A percentile compares a stretch with the other conserved stretches of the same genome.
These are phyloP conservation scores for Sphaerosporella brunnea DNA, from an alignment of 495 filamentous ascomycete genomes.

Conservation along the genomic window DNA sequence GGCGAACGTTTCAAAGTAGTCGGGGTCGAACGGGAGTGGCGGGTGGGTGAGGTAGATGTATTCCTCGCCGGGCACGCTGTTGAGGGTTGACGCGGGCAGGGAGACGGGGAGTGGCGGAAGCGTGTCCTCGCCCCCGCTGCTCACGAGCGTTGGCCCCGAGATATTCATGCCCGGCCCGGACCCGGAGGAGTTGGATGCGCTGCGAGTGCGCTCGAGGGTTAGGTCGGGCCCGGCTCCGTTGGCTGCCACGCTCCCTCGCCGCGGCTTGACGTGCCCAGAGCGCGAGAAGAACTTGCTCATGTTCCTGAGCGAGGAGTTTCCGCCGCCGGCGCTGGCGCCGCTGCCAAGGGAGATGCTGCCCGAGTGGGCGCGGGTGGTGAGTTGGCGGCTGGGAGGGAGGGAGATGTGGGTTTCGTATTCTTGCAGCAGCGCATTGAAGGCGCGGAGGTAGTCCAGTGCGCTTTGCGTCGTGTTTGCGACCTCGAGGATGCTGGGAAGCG, in stretches of 20 bases:
- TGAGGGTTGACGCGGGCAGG: slow-evolving; percentile 12
- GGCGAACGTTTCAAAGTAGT: slow-evolving; percentile 95
- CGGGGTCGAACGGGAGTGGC: slow-evolving; percentile 86
- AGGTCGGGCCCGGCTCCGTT: slow-evolving; percentile 9
- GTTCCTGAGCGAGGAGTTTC: slow-evolving; percentile 13
- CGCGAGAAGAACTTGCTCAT: slow-evolving; percentile 24
- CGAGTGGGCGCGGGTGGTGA: slow-evolving; percentile 19
- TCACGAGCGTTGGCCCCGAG: slow-evolving; percentile 29
- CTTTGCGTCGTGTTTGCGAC: slow-evolving; percentile 59
- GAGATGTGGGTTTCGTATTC: slow-evolving; percentile 74
- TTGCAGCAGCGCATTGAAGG: slow-evolving; percentile 64
- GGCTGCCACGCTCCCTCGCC: slow-evolving; percentile 20
- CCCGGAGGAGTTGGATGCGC: slow-evolving; percentile 10
- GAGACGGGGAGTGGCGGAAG: slow-evolving; percentile 11
- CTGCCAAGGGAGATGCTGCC: slow-evolving; percentile 7
- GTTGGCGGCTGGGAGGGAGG: slow-evolving; percentile 15
- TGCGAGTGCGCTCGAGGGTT: slow-evolving; percentile 19
- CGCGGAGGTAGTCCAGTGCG: slow-evolving; percentile 66
- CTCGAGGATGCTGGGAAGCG: slow-evolving; percentile 74
- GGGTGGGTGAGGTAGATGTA: slow-evolving; percentile 81
- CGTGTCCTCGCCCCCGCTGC: slow-evolving; percentile 7
- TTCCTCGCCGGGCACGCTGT: slow-evolving; percentile 38
- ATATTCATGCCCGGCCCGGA: slow-evolving; percentile 31
- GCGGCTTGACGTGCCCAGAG: slow-evolving; percentile 18
- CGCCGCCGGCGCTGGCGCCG: slow-evolving; percentile 9